A percentile compares a stretch with the other conserved stretches of the same genome.
These are phyloP conservation scores for Galerina sulciceps DNA, from an alignment of 768 basidiomycete species.

Conservation along the genomic window DNA sequence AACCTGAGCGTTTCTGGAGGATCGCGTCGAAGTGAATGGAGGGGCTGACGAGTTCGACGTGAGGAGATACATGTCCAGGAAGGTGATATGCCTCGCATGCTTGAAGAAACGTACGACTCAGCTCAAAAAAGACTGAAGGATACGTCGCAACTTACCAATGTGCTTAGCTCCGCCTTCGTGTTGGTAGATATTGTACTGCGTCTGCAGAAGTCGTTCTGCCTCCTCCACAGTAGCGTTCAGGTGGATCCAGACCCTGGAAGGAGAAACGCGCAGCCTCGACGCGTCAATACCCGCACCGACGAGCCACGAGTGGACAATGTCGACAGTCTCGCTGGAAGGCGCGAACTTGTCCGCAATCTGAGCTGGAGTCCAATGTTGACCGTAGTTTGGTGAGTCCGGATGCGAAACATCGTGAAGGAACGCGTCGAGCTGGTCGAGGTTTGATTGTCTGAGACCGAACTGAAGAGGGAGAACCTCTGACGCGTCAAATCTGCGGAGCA, in stretches of 20 bases:
- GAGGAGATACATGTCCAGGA: slow-evolving; percentile 36
- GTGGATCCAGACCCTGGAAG: slow-evolving; percentile 39
- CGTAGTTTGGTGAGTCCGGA: slow-evolving; percentile 49
- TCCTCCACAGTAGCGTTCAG: slow-evolving; percentile 43
- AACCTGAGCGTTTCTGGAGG: slow-evolving; percentile 26
- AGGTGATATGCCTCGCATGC: slow-evolving; percentile 39
- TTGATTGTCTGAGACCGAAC: slow-evolving; percentile 48
- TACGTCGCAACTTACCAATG: slow-evolving; percentile 33
- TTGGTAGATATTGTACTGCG: slow-evolving; percentile 47
- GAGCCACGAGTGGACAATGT: slow-evolving; percentile 47
- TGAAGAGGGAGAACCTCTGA: slow-evolving; percentile 42
- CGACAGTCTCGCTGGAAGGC: slow-evolving; percentile 41
- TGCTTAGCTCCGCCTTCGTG: slow-evolving; percentile 40
- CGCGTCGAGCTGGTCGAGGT: slow-evolving; percentile 44
- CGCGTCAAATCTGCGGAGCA: slow-evolving; percentile 37
- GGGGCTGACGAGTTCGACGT: slow-evolving; percentile 43
- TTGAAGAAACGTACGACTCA: slow-evolving; percentile 11
- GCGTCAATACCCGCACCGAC: slow-evolving; percentile 35
- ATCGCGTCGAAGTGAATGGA: slow-evolving; percentile 40
- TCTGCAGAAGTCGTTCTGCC: slow-evolving; percentile 43
- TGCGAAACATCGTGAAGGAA: slow-evolving; percentile 48
- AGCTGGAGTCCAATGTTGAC: slow-evolving; percentile 47
- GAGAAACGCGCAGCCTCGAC: slow-evolving; percentile 35
- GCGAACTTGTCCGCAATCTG: slow-evolving; percentile 47
- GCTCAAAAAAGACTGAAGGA: not conserved